These are phyloP conservation scores for Tylopilus balloui DNA, from an alignment of 768 basidiomycete species.

Conservation along the genomic window DNA sequence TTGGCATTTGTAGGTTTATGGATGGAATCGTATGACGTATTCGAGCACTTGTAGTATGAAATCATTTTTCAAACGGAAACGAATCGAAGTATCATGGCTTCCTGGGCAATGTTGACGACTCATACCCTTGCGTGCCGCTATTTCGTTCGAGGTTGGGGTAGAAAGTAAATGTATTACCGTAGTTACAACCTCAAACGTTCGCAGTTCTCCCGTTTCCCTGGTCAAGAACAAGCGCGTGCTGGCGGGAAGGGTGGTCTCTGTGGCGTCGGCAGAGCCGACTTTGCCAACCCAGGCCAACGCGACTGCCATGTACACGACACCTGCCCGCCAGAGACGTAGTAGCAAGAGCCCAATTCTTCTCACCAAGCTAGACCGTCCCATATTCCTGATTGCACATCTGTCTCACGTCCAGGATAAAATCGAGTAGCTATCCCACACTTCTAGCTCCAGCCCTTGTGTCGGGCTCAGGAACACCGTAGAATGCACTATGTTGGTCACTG, in stretches of 20 bases:
- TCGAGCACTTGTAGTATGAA: not conserved
- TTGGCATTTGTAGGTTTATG: too few species aligned
- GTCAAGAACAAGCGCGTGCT: too few species aligned
- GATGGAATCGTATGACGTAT: not conserved
- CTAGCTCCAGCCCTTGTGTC: not conserved
- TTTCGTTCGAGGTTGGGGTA: too few species aligned
- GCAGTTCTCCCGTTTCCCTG: too few species aligned
- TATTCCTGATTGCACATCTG: constrained; percentile 9
- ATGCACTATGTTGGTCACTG: too few species aligned
- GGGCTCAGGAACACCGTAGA: not conserved
- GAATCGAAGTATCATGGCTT: not conserved
- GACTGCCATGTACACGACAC: too few species aligned
- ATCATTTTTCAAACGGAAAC: not conserved
- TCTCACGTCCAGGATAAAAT: constrained; percentile 4
- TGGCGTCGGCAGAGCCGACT: too few species aligned
- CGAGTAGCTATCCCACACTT: not conserved
- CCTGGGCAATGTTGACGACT: not conserved
- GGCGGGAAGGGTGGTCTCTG: too few species aligned
- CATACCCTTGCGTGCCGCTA: not conserved
- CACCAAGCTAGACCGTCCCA: constrained; percentile 12
- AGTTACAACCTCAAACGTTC: too few species aligned
- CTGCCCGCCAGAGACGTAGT: too few species aligned
- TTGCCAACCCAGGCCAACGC: too few species aligned
- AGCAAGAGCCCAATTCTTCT: constrained; percentile 20
- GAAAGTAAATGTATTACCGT: too few species aligned